Conservation (phyloP, 2,329 filamentous ascomycete genomes). For the Trichoderma afroharzianum region DNA sequence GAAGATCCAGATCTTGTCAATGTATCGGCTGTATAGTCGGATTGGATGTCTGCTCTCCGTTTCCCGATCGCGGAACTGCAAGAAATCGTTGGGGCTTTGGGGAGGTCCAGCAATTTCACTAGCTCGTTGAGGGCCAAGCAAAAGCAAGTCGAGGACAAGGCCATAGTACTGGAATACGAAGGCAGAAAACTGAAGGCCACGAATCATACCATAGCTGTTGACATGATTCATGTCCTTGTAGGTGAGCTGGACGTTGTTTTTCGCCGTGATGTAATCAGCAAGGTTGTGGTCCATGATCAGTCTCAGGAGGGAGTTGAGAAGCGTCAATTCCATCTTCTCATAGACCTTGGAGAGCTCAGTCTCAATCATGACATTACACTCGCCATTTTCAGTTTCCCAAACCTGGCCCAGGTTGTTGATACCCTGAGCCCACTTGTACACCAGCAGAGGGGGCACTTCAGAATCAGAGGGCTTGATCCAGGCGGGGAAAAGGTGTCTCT, state of each 20-base stretch:
- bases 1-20: conserved; percentile 98
- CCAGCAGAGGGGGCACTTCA: conserved; percentile 88
- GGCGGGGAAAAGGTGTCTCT: conserved; percentile 91
- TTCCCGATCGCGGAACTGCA: conserved; percentile 91
- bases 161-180: conserved; percentile 99
- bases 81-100: conserved; percentile 91
- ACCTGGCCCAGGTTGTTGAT: conserved; percentile 97
- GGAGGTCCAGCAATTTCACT: conserved; percentile 96
- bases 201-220: conserved; percentile 98
- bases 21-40: conserved; percentile 93
- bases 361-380: conserved; percentile 98
- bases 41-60: conserved; percentile 94
- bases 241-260: conserved; percentile 98
- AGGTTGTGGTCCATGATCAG: conserved; percentile 99
- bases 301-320: conserved; percentile 87
- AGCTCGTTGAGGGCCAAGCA: conserved; percentile 91
- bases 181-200: conserved; percentile 93
- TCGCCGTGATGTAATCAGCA: conserved; percentile 97
- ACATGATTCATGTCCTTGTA: conserved; percentile 99
- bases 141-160: conserved; percentile 84
- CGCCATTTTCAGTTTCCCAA: conserved; percentile 89
- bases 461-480: conserved; percentile 99
- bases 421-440: conserved; percentile 98
- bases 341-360: conserved; percentile 99
- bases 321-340: conserved; percentile 95